Base-by-base conservation (phyloP, 2,329 filamentous ascomycete species). In the Aspergillus cejpii region DNA sequence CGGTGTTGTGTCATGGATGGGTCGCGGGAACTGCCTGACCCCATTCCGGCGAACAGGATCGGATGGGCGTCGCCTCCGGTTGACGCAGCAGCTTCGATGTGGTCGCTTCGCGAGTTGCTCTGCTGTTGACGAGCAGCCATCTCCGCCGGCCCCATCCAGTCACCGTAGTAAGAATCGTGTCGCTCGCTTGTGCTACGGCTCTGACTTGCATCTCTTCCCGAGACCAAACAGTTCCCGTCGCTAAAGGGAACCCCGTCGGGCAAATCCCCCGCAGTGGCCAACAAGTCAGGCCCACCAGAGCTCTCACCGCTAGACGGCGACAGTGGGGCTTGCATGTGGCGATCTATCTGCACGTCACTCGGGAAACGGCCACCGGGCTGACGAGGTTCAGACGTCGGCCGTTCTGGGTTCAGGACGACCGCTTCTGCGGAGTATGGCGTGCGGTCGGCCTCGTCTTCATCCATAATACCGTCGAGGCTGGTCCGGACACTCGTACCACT, bases 331-430 rank as follows among this genome's bases (percentile, higher is more conserved):
- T 89, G 84, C 81, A 88, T 82, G 76, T 85, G 83, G 74, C 87
- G 83, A 68, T 89, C 85, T 66, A 94, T 79, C 73, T 89, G 82
- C 59, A 97, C 75, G 75, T 96, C 90, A 71, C 87, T 94, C 71
- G 91, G 91, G 74, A 98, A 98, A 69, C 90, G 83, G 75, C 91
- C 91, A 83, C 90, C 91, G 82, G 88, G 83, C 78, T 87, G 81
- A 68, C 89, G 83, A 38, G 66, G 63, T 45, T 65, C 68, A 34
- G 60, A 66, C 26, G 63, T 60, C 37, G 64, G 66, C 41, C 64
- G 62, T 42, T 66, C 62, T 40, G 65, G 64, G 38, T 57, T 59
- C 47, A 70, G 53, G 23, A 68, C 56, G 14, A 62, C 58, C 5
- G 62, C 64, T 58, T 81, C 76, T 29, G 81, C 78, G 26, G 83